Evolutionary conservation across 805 yeast species (phyloP).

Genomic region (Torulaspora gathmanii): DNA sequence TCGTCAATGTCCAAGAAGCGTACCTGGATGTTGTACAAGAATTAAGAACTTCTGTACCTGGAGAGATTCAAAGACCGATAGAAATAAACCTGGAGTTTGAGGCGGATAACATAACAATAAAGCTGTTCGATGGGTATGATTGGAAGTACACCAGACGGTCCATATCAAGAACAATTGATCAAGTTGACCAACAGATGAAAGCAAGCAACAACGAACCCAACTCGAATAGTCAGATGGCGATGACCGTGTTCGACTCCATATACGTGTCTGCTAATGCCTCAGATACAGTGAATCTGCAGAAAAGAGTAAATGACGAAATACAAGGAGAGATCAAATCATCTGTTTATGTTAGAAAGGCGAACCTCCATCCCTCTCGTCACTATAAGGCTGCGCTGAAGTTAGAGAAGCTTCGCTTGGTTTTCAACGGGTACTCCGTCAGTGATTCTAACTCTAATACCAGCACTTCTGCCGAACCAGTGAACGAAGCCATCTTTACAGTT

Average conservation of each 20-base stretch:
- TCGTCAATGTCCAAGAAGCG: conserved; percentile 14
- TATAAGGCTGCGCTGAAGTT: conserved; percentile 59
- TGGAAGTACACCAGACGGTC: conserved; percentile 74
- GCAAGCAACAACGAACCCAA: conserved; percentile 12
- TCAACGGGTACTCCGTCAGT: conserved; percentile 43
- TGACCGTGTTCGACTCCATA: conserved; percentile 61
- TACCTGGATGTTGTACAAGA: conserved; percentile 16
- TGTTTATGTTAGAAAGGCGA: conserved; percentile 41
- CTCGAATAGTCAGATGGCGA: conserved; percentile 11
- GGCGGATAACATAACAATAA: conserved; percentile 40
- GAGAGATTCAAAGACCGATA: not conserved
- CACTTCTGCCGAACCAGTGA: conserved; percentile 44
- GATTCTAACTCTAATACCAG: conserved; percentile 40
- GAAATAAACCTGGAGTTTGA: conserved; percentile 28
- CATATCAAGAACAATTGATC: conserved; percentile 59
- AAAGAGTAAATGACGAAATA: conserved; percentile 50
- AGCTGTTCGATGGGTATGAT: conserved; percentile 85
- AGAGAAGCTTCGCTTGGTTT: conserved; percentile 46
- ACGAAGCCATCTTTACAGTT: conserved; percentile 45
- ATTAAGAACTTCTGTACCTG: not conserved
- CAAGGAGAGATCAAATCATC: conserved; percentile 35
- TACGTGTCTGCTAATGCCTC: conserved; percentile 55
- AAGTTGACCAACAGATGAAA: conserved; percentile 46
- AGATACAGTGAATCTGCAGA: conserved; percentile 45
- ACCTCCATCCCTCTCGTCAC: conserved; percentile 57